Percentiles rank a stretch among this genome's conserved stretches.
These are phyloP conservation scores for Arthrocladium fulminans DNA, from an alignment of 2,329 filamentous ascomycete genomes.

Conservation along the genomic window DNA sequence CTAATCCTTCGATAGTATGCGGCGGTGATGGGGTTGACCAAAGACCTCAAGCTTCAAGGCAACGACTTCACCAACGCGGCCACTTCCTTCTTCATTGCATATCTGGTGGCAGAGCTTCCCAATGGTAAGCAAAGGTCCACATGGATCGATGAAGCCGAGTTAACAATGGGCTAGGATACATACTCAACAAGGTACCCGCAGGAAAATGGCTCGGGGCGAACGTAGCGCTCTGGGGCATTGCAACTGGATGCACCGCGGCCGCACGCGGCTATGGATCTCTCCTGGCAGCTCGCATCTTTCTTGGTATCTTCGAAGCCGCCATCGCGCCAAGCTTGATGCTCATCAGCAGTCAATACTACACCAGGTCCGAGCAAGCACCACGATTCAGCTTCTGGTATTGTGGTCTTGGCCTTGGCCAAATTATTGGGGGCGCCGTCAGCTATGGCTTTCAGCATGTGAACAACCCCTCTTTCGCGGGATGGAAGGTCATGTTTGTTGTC, in stretches of 20 bases:
- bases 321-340: conserved; percentile 54
- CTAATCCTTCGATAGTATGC: conserved; percentile 4
- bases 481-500: conserved; percentile 45
- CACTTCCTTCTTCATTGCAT: conserved; percentile 55
- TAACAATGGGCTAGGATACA: conserved; percentile 36
- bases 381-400: conserved; percentile 55
- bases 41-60: conserved; percentile 46
- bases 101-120: conserved; percentile 51
- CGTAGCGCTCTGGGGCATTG: conserved; percentile 44
- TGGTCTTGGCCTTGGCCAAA: conserved; percentile 52
- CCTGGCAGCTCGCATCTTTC: conserved; percentile 48
- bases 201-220: conserved; percentile 54
- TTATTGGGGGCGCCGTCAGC: conserved; percentile 38
- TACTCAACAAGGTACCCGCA: conserved; percentile 53
- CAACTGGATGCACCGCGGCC: conserved; percentile 36
- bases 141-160: conserved; percentile 29
- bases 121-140: conserved; percentile 25
- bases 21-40: conserved; percentile 52
- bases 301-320: conserved; percentile 53
- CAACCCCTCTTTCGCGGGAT: conserved; percentile 31
- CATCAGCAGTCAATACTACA: conserved; percentile 53
- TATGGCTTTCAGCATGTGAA: conserved; percentile 49
- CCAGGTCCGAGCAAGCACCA: conserved; percentile 48
- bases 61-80: conserved; percentile 57
- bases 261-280: conserved; percentile 46